These are phyloP conservation scores for Cylindrodendrum hubeiense DNA, from an alignment of 2,329 filamentous ascomycete genomes.

Conservation along the genomic window DNA sequence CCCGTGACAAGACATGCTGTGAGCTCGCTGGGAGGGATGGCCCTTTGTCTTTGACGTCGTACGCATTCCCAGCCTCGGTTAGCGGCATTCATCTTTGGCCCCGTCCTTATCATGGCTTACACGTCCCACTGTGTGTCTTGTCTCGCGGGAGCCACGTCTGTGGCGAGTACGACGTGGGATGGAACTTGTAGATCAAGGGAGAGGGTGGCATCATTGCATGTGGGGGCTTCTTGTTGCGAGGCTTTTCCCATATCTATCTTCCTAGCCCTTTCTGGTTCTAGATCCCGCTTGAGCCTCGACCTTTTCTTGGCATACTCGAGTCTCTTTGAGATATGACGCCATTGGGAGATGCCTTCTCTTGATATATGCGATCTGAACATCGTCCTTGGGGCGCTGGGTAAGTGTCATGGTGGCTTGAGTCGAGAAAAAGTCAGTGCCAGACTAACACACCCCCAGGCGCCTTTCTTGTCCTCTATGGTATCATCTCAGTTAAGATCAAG, in stretches of 20 bases:
- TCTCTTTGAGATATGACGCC: neutral
- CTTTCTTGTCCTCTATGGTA: slow-evolving; percentile 62
- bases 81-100: slow-evolving; percentile 3
- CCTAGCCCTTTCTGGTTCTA: neutral
- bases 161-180: neutral
- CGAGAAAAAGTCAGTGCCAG: too few relatives aligned
- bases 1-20: slow-evolving; percentile 11
- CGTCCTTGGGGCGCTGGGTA: slow-evolving; percentile 24
- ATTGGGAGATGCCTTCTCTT: slow-evolving; percentile 16
- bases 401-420: neutral
- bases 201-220: neutral
- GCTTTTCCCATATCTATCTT: neutral
- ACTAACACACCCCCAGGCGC: slow-evolving; percentile 47
- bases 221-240: neutral
- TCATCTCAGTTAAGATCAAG: slow-evolving; percentile 66
- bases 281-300: neutral
- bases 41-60: neutral
- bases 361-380: slow-evolving; percentile 20
- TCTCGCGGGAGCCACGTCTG: neutral
- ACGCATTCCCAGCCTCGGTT: slow-evolving; percentile 15
- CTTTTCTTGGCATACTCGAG: neutral
- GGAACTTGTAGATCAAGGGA: slow-evolving; percentile 10
- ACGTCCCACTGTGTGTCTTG: neutral
- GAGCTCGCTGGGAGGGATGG: neutral
- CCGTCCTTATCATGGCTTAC: neutral